Evolutionary conservation across 106 monocot species (phyloP).

Genomic region (Iris macrosiphon): DNA sequence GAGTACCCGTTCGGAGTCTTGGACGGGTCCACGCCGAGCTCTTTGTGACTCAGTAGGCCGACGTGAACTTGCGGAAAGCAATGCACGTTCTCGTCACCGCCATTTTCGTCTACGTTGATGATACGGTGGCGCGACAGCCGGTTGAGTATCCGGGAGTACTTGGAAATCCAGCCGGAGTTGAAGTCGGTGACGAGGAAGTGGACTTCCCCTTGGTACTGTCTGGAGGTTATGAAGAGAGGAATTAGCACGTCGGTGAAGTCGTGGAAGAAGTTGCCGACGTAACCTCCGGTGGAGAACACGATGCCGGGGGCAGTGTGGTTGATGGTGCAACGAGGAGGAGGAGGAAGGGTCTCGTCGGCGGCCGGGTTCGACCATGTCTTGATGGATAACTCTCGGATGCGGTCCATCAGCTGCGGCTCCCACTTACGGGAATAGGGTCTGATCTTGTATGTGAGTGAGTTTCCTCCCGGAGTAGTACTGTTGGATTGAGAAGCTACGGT

Average conservation of each 20-base stretch:
- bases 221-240: slow-evolving; percentile 34
- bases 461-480: background rate
- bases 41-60: slow-evolving; percentile 22
- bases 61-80: slow-evolving; percentile 18
- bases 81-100: slow-evolving; percentile 9
- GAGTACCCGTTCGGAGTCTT: slow-evolving; percentile 12
- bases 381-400: slow-evolving; percentile 11
- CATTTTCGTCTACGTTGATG: slow-evolving; percentile 26
- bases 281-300: slow-evolving; percentile 35
- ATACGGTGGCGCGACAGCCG: slow-evolving; percentile 8
- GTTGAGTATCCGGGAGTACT: slow-evolving; percentile 10
- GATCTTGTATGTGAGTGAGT: slow-evolving; percentile 7
- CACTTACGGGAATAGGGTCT: slow-evolving; percentile 24
- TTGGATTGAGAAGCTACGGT: background rate
- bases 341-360: background rate
- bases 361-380: background rate
- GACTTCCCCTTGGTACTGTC: slow-evolving; percentile 21
- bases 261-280: slow-evolving; percentile 39
- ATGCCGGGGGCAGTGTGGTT: slow-evolving; percentile 26
- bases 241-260: slow-evolving; percentile 41
- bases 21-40: slow-evolving; percentile 14
- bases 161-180: slow-evolving; percentile 21
- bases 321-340: slow-evolving; percentile 10
- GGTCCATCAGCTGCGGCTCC: slow-evolving; percentile 11
- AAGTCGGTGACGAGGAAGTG: slow-evolving; percentile 24